phyloP scores from a whole-genome alignment of 192 early-diverging fungal species.

The Funneliformis mosseae region DNA sequence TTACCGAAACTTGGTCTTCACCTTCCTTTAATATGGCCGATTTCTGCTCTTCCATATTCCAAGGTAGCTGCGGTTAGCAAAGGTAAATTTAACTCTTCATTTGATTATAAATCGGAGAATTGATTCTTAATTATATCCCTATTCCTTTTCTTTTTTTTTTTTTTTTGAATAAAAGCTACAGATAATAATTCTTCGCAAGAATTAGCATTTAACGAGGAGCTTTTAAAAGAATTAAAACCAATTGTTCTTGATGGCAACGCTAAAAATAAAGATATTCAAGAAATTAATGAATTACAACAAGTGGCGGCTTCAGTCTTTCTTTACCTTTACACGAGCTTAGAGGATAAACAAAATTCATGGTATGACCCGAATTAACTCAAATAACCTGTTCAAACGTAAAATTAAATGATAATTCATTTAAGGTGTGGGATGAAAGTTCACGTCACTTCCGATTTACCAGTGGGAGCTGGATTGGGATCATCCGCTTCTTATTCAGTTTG shows the following conservation, averaged over 20 bases:
- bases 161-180: not conserved
- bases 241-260: not conserved
- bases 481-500: constrained; percentile 91
- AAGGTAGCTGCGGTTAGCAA: not conserved
- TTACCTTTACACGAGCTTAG: constrained; percentile 11
- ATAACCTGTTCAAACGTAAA: not conserved
- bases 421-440: constrained; percentile 57
- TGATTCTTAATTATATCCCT: not conserved
- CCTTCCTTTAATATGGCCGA: constrained; percentile 39
- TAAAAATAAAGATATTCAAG: not conserved
- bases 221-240: not conserved
- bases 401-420: not conserved
- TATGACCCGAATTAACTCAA: not conserved
- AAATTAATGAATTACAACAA: constrained; percentile 5
- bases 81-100: not conserved
- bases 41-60: constrained; percentile 22
- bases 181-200: not conserved
- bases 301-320: constrained; percentile 11
- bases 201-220: not conserved
- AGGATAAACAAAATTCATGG: constrained; percentile 22
- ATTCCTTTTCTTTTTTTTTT: not conserved
- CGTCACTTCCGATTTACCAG: constrained; percentile 78
- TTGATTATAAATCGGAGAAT: not conserved
- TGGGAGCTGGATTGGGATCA: constrained; percentile 93
- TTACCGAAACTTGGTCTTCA: constrained; percentile 67